Base-by-base conservation (phyloP, 2,329 filamentous ascomycete species). In the Alternaria rosae region DNA sequence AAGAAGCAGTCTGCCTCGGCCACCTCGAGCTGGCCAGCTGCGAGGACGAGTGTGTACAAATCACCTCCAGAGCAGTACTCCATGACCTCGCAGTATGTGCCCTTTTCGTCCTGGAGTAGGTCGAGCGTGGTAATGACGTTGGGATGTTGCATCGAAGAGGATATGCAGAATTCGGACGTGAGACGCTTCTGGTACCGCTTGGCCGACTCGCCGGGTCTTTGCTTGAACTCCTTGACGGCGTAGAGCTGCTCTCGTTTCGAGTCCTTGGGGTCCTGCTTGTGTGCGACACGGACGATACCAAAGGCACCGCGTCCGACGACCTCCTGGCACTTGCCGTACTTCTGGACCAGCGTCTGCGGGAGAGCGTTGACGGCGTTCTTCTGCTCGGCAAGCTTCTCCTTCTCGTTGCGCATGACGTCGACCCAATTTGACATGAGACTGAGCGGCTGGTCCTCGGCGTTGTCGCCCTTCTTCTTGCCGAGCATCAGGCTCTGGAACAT, bases 51-150 rank as follows among this genome's bases (percentile, higher is more conserved):
- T 0, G 93, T 97, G 80, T 98, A 98, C 23, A 99, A 85, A 78
- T 99, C 95, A 61, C 95, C 95, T 63, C 95, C 95, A 38, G 94
- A 94, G 78, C 95, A 99, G 77, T 95, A 99, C 81, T 99, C 95
- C 95, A 99, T 99, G 54, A 99, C 95, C 79, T 99, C 95, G 80
- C 95, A 99, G 80, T 95, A 98, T 77, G 97, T 93, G 62, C 95
- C 95, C 82, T 98, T 98, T 72, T 94, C 89, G 75, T 99, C 95
- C 80, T 97, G 92, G 42, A 99, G 87, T 11, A 99, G 86, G 77
- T 99, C 95, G 55, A 99, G 87, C 1, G 95, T 99, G 80, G 97
- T 95, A 71, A 99, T 99, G 73, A 99, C 93, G 76, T 99, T 99
- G 13, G 95, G 94, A 77, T 99, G 95, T 66, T 94, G 92, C 64